Evolutionary conservation across 371 early-diverging fungal genomes (phyloP).

Genomic region (Lichtheimia corymbifera): DNA sequence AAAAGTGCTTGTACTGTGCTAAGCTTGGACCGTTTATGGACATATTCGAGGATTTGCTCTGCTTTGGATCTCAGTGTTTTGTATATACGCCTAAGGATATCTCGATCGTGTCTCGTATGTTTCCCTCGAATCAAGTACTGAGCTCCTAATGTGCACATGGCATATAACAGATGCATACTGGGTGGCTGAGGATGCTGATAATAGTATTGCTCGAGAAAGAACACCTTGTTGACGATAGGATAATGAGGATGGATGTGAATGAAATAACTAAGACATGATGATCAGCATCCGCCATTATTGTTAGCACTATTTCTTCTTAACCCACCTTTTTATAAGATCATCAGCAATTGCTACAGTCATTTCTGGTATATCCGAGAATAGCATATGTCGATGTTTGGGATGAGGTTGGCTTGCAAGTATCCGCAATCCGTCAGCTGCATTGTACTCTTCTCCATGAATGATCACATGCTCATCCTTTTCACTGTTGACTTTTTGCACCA

Average conservation of each 20-base stretch:
- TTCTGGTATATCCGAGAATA: slow-evolving; percentile 27
- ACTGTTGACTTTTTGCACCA: slow-evolving; percentile 37
- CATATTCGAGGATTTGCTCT: slow-evolving; percentile 19
- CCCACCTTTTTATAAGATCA: slow-evolving; percentile 32
- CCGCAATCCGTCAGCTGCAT: too few relatives aligned
- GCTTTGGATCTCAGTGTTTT: slow-evolving; percentile 21
- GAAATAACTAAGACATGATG: slow-evolving; percentile 29
- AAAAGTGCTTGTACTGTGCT: slow-evolving; percentile 42
- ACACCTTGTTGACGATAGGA: slow-evolving; percentile 41
- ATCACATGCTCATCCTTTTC: slow-evolving; percentile 42
- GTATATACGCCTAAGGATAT: slow-evolving; percentile 10
- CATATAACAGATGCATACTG: slow-evolving; percentile 32
- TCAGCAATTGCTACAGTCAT: slow-evolving; percentile 31
- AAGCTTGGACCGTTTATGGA: slow-evolving; percentile 34
- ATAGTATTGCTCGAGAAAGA: slow-evolving; percentile 41
- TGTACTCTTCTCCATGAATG: slow-evolving; percentile 28
- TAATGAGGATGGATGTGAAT: slow-evolving; percentile 24
- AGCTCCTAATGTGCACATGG: slow-evolving; percentile 27
- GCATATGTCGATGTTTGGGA: slow-evolving; percentile 11
- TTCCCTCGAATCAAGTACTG: slow-evolving; percentile 12
- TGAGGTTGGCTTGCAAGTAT: not conserved
- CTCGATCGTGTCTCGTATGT: slow-evolving; percentile 5
- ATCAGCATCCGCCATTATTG: not conserved
- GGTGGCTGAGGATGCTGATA: slow-evolving; percentile 32
- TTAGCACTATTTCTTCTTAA: too few relatives aligned